These are phyloP conservation scores for Dichotomopilus funicola DNA, from an alignment of 2,329 filamentous ascomycete species.

Conservation along the genomic window DNA sequence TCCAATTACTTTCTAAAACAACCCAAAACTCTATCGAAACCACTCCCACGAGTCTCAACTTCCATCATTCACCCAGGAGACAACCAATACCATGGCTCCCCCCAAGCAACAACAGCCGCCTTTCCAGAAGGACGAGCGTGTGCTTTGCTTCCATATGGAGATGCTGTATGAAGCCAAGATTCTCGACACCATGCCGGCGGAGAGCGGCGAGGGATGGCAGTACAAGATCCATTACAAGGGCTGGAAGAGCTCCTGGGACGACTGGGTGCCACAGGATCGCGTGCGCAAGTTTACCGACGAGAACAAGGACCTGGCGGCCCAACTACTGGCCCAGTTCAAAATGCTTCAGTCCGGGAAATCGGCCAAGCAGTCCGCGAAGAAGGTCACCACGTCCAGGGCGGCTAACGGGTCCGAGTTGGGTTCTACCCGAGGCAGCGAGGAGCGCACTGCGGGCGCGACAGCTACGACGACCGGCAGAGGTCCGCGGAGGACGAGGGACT, in stretches of 20 bases:
- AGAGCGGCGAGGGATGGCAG: constrained; percentile 66
- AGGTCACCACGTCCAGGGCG: constrained; percentile 39
- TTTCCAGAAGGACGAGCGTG: constrained; percentile 76
- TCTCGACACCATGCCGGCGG: constrained; percentile 66
- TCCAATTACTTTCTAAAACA: too few species aligned
- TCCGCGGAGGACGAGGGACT: constrained; percentile 69
- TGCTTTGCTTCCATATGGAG: constrained; percentile 95
- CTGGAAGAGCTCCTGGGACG: constrained; percentile 99
- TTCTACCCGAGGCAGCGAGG: constrained; percentile 69
- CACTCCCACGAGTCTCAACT: background rate
- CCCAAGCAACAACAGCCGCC: constrained; percentile 39
- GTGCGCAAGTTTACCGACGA: constrained; percentile 92
- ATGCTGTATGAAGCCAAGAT: constrained; percentile 97
- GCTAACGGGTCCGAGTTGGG: constrained; percentile 48
- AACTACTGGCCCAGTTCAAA: constrained; percentile 64
- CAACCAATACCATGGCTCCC: constrained; percentile 30
- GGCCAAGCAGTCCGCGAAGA: constrained; percentile 53
- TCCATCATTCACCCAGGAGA: background rate
- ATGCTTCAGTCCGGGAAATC: constrained; percentile 42
- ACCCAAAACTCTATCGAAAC: background rate
- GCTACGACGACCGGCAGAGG: constrained; percentile 55
- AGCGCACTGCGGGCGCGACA: constrained; percentile 53
- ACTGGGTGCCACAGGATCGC: constrained; percentile 92
- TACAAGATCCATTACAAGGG: constrained; percentile 98
- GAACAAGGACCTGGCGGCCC: constrained; percentile 80